Evolutionary conservation across 345 rosid genomes (phyloP).

Genomic region (Linum lewisii): DNA sequence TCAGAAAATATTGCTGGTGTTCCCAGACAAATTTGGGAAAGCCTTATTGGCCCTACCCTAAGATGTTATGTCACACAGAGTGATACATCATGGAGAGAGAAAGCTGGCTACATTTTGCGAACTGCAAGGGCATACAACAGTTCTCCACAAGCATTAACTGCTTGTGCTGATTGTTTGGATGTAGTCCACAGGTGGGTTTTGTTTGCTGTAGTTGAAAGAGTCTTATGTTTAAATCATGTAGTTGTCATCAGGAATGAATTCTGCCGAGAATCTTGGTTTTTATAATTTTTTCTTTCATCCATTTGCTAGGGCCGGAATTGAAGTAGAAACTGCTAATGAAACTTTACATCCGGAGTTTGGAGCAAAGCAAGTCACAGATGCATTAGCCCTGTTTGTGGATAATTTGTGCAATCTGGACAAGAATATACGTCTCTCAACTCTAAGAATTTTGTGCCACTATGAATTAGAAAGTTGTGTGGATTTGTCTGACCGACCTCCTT

Average conservation of each 20-base stretch:
- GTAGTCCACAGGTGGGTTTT: slow-evolving; percentile 43
- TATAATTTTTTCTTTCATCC: slow-evolving; percentile 3
- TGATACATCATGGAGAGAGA: slow-evolving; percentile 27
- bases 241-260: background rate
- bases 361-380: slow-evolving; percentile 34
- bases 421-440: slow-evolving; percentile 57
- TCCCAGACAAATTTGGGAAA: slow-evolving; percentile 48
- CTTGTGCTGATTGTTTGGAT: slow-evolving; percentile 79
- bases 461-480: slow-evolving; percentile 28
- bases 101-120: slow-evolving; percentile 40
- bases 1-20: slow-evolving; percentile 47
- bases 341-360: slow-evolving; percentile 38
- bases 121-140: slow-evolving; percentile 54
- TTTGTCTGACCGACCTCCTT: slow-evolving; percentile 30
- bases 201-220: background rate
- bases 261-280: background rate
- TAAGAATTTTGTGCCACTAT: slow-evolving; percentile 69
- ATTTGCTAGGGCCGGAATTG: slow-evolving; percentile 33
- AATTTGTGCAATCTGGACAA: slow-evolving; percentile 64
- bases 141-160: slow-evolving; percentile 50
- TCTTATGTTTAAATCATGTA: background rate
- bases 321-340: slow-evolving; percentile 19
- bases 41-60: slow-evolving; percentile 63
- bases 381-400: slow-evolving; percentile 40
- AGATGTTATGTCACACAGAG: slow-evolving; percentile 35